Base-by-base conservation (phyloP, 2,329 filamentous ascomycete genomes). In the Drechmeria coniospora region DNA sequence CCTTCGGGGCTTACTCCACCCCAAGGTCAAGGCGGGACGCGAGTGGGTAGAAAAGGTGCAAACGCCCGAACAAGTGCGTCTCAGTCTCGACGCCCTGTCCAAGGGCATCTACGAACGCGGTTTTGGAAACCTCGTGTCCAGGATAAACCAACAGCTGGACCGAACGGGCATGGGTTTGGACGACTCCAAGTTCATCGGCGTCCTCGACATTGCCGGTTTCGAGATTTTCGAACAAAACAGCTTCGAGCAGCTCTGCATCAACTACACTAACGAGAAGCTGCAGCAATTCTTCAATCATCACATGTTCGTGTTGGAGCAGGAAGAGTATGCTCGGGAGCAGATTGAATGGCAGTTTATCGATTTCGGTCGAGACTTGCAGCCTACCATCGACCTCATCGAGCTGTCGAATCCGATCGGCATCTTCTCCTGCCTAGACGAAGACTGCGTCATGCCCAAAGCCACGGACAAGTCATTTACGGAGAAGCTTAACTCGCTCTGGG, bases 271-370 rank as follows among this genome's bases (percentile, higher is more conserved):
- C 55, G 90, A 98, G 53, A 98, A 94, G 53, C 71, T 98, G 6
- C 90, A 98, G 47, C 90, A 98, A 42, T 98, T 98, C 53, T 98
- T 98, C 68, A 98, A 98, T 45, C 90, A 98, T 49, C 92, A 98
- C 60, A 98, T 98, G 90, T 98, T 98, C 47, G 90, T 98, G 8
- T 64, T 98, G 6, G 90, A 98, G 50, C 90, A 98, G 46, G 90
- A 98, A 51, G 90, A 98, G 51, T 98, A 98, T 51, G 86, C 90
- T 7, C 67, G 87, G 26, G 90, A 98, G 49, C 82, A 94, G 52
- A 98, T 98, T 41, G 90, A 98, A 55, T 98, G 90, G 90, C 84
- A 95, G 47, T 98, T 98, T 50, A 98, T 98, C 47, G 90, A 98
- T 53, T 98, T 98, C 48, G 90, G 90, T 12, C 84, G 86, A 35